Percentiles rank a stretch among this genome's conserved stretches.
Evolutionary conservation across 2,329 filamentous ascomycete species (phyloP).

Genomic region (Simplicillium aogashimaense): DNA sequence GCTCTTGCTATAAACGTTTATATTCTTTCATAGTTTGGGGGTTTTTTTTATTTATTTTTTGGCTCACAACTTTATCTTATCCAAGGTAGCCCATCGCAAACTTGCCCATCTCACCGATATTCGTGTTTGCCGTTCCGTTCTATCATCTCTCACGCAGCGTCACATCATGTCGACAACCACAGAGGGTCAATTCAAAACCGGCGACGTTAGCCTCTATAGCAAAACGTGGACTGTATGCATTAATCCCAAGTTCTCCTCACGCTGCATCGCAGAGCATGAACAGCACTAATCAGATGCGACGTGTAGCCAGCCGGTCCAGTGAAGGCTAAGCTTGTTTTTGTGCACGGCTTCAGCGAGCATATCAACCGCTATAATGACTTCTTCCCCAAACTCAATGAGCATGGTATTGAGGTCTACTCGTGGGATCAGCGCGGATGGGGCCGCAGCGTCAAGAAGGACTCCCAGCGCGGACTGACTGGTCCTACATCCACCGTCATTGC

Average conservation of each 20-base stretch:
- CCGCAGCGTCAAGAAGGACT: constrained; percentile 50
- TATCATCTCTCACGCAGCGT: too few species aligned
- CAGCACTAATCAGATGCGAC: not conserved
- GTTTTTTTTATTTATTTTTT: too few species aligned
- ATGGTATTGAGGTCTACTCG: constrained; percentile 64
- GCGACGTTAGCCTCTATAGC: constrained; percentile 37
- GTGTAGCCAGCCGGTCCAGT: constrained; percentile 42
- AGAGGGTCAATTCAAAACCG: constrained; percentile 41
- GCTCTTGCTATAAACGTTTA: not conserved
- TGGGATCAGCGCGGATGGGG: constrained; percentile 92
- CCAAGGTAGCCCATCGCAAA: too few species aligned
- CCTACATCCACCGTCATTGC: constrained; percentile 61
- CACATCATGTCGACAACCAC: constrained; percentile 26
- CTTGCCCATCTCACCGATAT: too few species aligned
- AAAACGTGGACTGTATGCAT: constrained; percentile 48
- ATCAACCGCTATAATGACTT: constrained; percentile 66
- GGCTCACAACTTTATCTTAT: too few species aligned
- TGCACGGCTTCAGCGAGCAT: constrained; percentile 89
- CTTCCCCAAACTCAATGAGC: constrained; percentile 58
- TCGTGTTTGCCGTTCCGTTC: too few species aligned
- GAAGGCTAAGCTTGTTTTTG: constrained; percentile 66
- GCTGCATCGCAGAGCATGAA: not conserved
- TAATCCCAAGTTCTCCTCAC: not conserved
- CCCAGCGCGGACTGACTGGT: constrained; percentile 63
- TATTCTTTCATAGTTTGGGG: too few species aligned